Base-by-base conservation (phyloP, 2,329 filamentous ascomycete species). In the Talaromyces amestolkiae region DNA sequence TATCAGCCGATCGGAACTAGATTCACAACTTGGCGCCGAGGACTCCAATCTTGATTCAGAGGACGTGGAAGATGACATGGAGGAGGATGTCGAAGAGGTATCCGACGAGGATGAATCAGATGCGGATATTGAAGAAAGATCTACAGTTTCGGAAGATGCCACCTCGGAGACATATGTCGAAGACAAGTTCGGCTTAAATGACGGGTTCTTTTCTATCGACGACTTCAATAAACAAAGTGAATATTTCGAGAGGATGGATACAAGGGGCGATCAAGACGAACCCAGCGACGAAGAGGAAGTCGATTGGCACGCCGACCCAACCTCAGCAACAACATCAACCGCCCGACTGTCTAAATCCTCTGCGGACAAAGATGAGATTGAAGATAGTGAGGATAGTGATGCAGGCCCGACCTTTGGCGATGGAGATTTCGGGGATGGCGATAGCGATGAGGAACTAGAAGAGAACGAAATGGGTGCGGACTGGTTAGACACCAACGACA, bases 141-240 rank as follows among this genome's bases (percentile, higher is more conserved):
- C 54, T 17, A 53, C 45, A 54, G 37, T 19, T 19, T 45, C 56
- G 3, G 61, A 60, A 65, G 39, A 59, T 41, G 58, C 33, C 10
- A 33, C 39, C n/a, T 77, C 79, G 1, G 84, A 85, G 58, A 85
- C 86, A 45, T 89, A 89, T 66, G 80, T 87, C 9, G 83, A 89
- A 70, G 93, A 98, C 73, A 88, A 88, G 3, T 85, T 95, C 73
- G 92, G 93, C 7, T 86, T 99, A 37, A 98, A 99, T 73, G 95
- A 99, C 74, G 94, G 93, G 5, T 99, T 99, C 81, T 99, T 99
- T 80, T 96, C 92, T 17, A 94, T 99, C 72, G 93, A 98, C 72
- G 89, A 96, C 66, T 99, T 99, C 85, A 99, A 99, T 83, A 92
- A 90, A 75, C 91, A 96, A 75, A 92, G 93, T 1, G 92, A 96